Conservation (phyloP, 2,329 filamentous ascomycete genomes). For the Aciculosporium take region DNA sequence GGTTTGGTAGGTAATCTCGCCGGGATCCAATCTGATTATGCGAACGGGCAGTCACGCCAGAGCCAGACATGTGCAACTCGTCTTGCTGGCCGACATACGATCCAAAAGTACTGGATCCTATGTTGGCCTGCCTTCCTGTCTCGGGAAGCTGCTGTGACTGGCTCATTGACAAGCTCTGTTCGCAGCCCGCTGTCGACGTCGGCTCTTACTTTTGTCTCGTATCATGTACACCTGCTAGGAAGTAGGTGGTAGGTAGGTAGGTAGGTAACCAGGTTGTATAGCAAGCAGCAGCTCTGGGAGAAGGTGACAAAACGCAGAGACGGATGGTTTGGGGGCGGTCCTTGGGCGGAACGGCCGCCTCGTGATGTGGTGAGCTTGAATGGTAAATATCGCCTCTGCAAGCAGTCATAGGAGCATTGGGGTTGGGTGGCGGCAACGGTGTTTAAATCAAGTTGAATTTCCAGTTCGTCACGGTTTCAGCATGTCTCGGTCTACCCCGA, state of each 20-base stretch:
- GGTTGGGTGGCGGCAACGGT: no score
- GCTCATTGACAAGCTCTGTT: slow-evolving; percentile 17
- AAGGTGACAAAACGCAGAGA: neutral
- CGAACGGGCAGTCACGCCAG: slow-evolving; percentile 25
- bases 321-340: neutral
- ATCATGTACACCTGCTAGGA: no score
- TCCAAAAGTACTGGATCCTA: slow-evolving; percentile 10
- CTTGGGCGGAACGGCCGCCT: no score
- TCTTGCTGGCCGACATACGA: slow-evolving; percentile 25
- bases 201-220: neutral
- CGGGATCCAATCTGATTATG: slow-evolving; percentile 25
- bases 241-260: no score
- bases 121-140: slow-evolving; percentile 13
- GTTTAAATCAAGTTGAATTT: neutral
- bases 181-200: neutral
- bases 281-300: no score
- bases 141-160: slow-evolving; percentile 26
- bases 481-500: no score
- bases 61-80: slow-evolving; percentile 40
- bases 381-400: no score
- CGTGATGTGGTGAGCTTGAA: no score
- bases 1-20: slow-evolving; percentile 35
- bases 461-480: neutral
- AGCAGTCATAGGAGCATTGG: no score
- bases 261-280: no score